These are phyloP conservation scores for Pythium guiyangense DNA, from an alignment of 352 stramenopile species.

Conservation along the genomic window DNA sequence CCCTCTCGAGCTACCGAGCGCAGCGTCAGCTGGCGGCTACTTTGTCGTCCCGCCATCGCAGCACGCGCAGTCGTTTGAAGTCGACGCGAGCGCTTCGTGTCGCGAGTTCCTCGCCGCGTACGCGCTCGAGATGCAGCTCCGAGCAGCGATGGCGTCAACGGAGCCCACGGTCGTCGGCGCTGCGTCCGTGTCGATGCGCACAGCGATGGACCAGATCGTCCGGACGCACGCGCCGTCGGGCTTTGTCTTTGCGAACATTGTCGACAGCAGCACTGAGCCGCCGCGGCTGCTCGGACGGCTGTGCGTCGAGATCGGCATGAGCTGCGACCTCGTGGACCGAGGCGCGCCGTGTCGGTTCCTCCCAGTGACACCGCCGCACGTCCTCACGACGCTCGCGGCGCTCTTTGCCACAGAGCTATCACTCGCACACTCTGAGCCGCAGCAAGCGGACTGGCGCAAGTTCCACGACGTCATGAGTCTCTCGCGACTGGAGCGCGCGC, in stretches of 20 bases:
- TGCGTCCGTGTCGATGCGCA: not conserved
- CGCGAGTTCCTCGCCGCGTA: conserved; percentile 5
- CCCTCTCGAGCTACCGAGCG: not conserved
- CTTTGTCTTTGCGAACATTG: conserved; percentile 4
- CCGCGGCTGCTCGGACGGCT: conserved; percentile 6
- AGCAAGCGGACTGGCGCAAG: conserved; percentile 15
- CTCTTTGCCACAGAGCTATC: not conserved
- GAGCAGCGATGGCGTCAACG: no score
- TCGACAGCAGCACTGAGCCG: conserved; percentile 1
- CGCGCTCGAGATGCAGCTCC: conserved; percentile 4
- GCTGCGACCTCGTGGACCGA: not conserved
- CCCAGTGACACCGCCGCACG: not conserved
- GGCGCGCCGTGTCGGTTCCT: conserved; percentile 4
- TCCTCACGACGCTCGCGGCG: not conserved
- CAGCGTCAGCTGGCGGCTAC: conserved; percentile 7
- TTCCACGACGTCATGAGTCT: conserved; percentile 19
- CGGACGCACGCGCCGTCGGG: not conserved
- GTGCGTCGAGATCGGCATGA: conserved; percentile 5
- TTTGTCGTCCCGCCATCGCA: conserved; percentile 5
- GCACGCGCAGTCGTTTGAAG: conserved; percentile 3
- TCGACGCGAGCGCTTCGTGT: conserved; percentile 7
- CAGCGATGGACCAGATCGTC: not conserved
- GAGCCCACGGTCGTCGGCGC: not conserved
- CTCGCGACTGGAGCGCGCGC: conserved; percentile 10
- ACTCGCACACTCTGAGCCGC: not conserved